Conservation (phyloP, 1,284 basidiomycete species). For the Flammula alnicola region DNA sequence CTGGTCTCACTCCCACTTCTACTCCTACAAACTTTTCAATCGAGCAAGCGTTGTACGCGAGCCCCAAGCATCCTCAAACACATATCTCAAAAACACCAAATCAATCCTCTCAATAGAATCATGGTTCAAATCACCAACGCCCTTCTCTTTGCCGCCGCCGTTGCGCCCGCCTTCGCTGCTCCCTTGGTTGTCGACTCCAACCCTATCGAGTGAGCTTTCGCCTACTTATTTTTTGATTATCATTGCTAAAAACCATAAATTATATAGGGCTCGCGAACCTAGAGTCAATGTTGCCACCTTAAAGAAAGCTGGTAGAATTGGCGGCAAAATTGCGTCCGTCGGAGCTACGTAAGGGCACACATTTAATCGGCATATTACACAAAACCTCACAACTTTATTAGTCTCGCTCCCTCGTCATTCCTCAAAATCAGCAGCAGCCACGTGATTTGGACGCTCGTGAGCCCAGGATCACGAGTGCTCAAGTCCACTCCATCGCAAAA, state of each 20-base stretch:
- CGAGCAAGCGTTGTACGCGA: conserved; percentile 15
- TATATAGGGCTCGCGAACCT: conserved; percentile 6
- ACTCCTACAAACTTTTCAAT: background rate
- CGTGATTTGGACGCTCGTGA: too few relatives aligned
- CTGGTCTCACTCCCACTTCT: conserved; percentile 14
- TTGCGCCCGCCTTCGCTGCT: conserved; percentile 8
- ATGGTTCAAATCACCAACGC: conserved; percentile 17
- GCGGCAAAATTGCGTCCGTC: background rate
- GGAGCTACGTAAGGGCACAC: background rate
- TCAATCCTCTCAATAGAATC: background rate
- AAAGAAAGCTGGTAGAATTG: background rate
- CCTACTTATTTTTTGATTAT: background rate
- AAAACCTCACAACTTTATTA: background rate
- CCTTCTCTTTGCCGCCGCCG: conserved; percentile 8
- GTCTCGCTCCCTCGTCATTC: too few relatives aligned
- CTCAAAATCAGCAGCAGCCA: too few relatives aligned
- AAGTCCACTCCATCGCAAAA: too few relatives aligned
- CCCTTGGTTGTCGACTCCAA: background rate
- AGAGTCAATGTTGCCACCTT: background rate
- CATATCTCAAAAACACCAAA: background rate
- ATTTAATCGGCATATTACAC: background rate
- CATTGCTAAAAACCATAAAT: too few relatives aligned
- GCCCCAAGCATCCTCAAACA: background rate
- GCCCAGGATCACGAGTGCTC: too few relatives aligned
- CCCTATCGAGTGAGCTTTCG: background rate